Conservation (phyloP, 106 monocot genomes). For the Apostasia shenzhenica region DNA sequence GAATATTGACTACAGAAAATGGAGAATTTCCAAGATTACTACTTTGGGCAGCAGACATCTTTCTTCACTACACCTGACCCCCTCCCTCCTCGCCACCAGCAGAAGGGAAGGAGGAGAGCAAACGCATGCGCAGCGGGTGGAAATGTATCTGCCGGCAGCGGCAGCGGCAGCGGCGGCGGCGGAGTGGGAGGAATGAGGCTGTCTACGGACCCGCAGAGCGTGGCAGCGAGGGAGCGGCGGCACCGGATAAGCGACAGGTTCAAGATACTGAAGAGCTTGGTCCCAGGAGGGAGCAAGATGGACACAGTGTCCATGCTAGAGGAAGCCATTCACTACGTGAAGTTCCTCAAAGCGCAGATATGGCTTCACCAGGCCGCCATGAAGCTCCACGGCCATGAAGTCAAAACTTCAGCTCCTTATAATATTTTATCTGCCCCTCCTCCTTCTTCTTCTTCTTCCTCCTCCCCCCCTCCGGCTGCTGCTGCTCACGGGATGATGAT, state of each 20-base stretch:
- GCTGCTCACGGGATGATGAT: no score
- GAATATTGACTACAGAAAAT: no score
- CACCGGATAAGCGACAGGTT: conserved; percentile 73
- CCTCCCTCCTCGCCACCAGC: not conserved
- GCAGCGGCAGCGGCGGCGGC: not conserved
- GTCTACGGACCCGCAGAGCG: conserved; percentile 75
- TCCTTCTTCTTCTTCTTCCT: no score
- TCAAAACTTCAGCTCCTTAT: no score
- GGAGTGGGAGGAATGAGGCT: conserved; percentile 32
- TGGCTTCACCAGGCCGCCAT: conserved; percentile 31
- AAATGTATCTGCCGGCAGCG: no score
- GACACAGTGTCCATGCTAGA: conserved; percentile 18
- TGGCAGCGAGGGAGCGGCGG: conserved; percentile 60
- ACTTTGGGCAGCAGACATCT: no score
- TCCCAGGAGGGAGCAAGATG: conserved; percentile 78
- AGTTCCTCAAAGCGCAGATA: conserved; percentile 69
- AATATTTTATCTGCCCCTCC: no score
- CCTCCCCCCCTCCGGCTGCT: no score
- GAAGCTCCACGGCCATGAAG: no score
- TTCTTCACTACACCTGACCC: no score
- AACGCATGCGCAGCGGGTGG: not conserved
- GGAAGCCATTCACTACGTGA: conserved; percentile 75
- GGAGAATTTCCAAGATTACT: no score
- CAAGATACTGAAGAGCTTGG: conserved; percentile 52
- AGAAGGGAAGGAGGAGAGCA: not conserved